Base-by-base conservation (phyloP, 768 basidiomycete genomes). In the Suillus ampliporus region DNA sequence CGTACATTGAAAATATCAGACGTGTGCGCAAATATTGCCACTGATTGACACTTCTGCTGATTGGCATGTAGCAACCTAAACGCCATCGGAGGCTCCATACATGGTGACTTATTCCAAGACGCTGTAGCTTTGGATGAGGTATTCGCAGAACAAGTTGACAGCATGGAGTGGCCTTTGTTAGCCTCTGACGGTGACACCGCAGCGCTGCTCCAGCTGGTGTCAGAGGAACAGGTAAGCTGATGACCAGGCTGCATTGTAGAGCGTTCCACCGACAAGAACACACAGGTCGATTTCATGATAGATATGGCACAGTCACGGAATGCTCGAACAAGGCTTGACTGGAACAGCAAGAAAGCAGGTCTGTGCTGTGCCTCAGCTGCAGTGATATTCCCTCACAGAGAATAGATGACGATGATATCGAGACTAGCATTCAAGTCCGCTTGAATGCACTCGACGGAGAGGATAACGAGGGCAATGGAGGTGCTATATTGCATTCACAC, bases 261-360 rank as follows among this genome's bases (percentile, higher is more conserved):
- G 46, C 14, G 37, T 41, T 17, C 31, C 14, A 21, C 15, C 19
- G 46, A 26, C 50, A 28, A 57, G 61, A 43, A 21, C 38, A 48
- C 48, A 19, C 38, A 94, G 93, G 83, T 92, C 26, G 86, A 90
- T 52, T 89, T 95, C 67, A 80, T 80, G 38, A 76, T 95, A 37
- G 92, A 96, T 67, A 85, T 87, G 1, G 78, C 84, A 13, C 81
- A 84, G 57, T 79, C 89, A 14, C 86, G 83, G 64, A 77, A 79
- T 6, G 83, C 86, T 43, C 84, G 89, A 8, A 72, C 79, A 28
- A 77, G 73, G 13, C 77, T 91, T 40, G 91, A 94, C 69, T 94
- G 90, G 86, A 93, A 93, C 67, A 97, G 92, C 74, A 94, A 94
- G 78, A 92, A 93, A 82, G 89, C 90, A 66, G 92, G 93, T 91